Evolutionary conservation across 495 filamentous ascomycete species (phyloP).

Genomic region (Trichocladium antarcticum): DNA sequence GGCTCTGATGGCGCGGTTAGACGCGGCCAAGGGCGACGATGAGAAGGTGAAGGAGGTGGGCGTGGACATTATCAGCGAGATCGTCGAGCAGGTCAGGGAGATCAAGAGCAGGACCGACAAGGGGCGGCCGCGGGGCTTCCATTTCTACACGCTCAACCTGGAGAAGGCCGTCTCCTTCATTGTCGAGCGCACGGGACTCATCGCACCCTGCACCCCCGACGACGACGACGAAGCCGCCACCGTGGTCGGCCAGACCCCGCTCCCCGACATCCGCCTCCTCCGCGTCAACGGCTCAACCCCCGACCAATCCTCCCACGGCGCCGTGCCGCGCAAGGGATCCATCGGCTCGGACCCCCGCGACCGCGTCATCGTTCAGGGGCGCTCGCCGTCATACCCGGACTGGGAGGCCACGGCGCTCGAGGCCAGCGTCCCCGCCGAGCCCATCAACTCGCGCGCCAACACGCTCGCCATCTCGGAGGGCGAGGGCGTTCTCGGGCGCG

Average conservation of each 20-base stretch:
- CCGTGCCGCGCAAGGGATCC: conserved; percentile 33
- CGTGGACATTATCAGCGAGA: conserved; percentile 59
- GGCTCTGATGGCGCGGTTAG: conserved; percentile 56
- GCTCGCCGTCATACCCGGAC: conserved; percentile 39
- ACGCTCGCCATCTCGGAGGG: conserved; percentile 90
- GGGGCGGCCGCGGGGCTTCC: conserved; percentile 64
- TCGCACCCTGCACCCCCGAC: conserved; percentile 46
- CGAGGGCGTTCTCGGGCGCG: conserved; percentile 76
- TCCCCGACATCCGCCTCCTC: conserved; percentile 29
- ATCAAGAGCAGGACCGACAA: conserved; percentile 41
- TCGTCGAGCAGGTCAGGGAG: conserved; percentile 58
- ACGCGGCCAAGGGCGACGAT: conserved; percentile 76
- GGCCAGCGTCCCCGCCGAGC: conserved; percentile 49
- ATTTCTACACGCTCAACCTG: conserved; percentile 95
- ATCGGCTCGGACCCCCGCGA: conserved; percentile 63
- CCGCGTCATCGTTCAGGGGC: conserved; percentile 63
- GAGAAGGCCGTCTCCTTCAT: conserved; percentile 95
- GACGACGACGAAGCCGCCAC: conserved; percentile 27
- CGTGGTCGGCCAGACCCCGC: conserved; percentile 35
- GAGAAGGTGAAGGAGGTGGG: conserved; percentile 75
- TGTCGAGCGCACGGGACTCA: conserved; percentile 72
- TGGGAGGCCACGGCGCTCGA: conserved; percentile 58
- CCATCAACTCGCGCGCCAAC: conserved; percentile 56
- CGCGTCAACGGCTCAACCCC: conserved; percentile 25
- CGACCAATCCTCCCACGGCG: conserved; percentile 10